Evolutionary conservation across 352 stramenopile genomes (phyloP), one percentile per base, ranked within the genome.

Genomic region (Blastocystis sp.): DNA sequence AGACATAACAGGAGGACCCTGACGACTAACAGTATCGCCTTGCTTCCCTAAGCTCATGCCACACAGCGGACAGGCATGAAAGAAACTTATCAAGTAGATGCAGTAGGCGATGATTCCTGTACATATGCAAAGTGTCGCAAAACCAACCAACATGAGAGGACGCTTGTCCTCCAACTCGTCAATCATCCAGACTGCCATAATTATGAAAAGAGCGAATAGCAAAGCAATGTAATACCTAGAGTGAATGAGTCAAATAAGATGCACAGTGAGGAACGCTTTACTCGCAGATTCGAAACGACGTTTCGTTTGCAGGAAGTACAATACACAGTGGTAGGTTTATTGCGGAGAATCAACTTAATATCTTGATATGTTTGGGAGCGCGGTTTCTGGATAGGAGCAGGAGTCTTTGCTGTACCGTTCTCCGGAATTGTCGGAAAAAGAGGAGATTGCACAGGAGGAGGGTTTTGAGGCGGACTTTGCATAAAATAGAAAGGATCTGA

Each of bases 31-130:
- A 43, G 65, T 47, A 34, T 81, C 70, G 11, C 70, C 70, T 9
- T 53, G 45, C 24, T 64, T 81, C 30, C 70, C 70, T 9, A 81
- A 24, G n/a, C 41, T 16, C 16, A 41, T 9, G 5, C 50, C 50
- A 63, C 70, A 81, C 20, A 81, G 18, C 2, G 70, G 70, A 41
- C 70, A 81, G 20, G 55, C 43, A 41, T 81, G 70, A 37, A 65
- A 47, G 43, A 45, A 34, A 65, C 50, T 81, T 11, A 81, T 41
- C n/a, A 41, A 53, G 45, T 62, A 81, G 34, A 81, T 26, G 26
- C 18, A 13, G 18, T n/a, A 11, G 3, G n/a, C 70, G 20, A 65
- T 81, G 24, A 65, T 43, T 41, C 13, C 70, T 39, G 50, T 41
- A 16, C 63, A 30, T 41, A 63, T 43, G 37, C 53, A 62, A 5